Base-by-base conservation (phyloP, 208 protist species). In the Leishmania guyanensis region DNA sequence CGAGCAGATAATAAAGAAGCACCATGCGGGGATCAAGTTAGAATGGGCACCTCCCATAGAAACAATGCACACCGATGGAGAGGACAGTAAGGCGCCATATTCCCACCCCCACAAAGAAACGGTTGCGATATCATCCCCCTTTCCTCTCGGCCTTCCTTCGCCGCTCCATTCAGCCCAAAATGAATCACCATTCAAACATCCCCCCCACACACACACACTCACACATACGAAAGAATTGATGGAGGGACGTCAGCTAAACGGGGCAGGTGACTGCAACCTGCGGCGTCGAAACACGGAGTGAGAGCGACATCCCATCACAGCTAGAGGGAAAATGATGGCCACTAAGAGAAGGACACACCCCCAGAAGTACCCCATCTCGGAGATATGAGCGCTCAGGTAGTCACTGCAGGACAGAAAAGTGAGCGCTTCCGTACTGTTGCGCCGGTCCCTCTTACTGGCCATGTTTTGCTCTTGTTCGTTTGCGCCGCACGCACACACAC, bases 261-360 rank as follows among this genome's bases (percentile, higher is more conserved):
- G 76, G 5, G 76, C 39, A 4, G 79, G 71, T 29, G 54, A 51
- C 1, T 39, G 71, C 33, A 83, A 48, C 8, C 36, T 70, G 3
- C 36, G 50, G 46, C 83, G 83, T 16, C 62, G 43, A 79, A 86
- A 86, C 39, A 86, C 64, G 9, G 83, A 81, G 8, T 78, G 69
- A 22, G 83, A 86, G 43, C 83, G 77, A 51, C 53, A 83, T 20
- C 83, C 78, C 83, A 90, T 79, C 22, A 60, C 66, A 65, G 58
- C 36, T 29, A 80, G 60, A 51, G 85, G 74, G 78, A 86, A 75
- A 54, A 83, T 43, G 9, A 86, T 43, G 36, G n/a, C 29, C 8
- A 74, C 14, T 3, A 77, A 10, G 26, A 82, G 39, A 53, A 78
- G 36, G 12, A 86, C 29, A 22, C 33, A 79, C 5, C 76, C 76